phyloP scores from a whole-genome alignment of 495 filamentous ascomycete species.

The Elasticomyces elasticus region DNA sequence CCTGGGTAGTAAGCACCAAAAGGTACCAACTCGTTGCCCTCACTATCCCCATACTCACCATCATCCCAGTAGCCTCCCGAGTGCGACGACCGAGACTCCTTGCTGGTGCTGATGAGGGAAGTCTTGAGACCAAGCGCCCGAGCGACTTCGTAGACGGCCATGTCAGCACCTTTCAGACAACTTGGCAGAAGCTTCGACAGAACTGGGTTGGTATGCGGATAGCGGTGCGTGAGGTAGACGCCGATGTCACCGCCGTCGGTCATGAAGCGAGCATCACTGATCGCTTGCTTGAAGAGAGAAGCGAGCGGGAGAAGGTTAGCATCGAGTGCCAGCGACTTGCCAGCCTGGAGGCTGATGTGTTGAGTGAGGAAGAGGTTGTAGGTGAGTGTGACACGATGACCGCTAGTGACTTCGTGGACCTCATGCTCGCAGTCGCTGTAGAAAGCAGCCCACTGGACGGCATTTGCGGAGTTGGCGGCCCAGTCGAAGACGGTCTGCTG shows the following conservation, averaged over 20 bases:
- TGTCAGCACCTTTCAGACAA: slow-evolving; percentile 15
- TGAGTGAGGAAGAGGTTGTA: slow-evolving; percentile 44
- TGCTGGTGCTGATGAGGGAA: too few relatives aligned
- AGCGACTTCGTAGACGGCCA: slow-evolving; percentile 12
- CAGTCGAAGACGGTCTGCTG: slow-evolving; percentile 37
- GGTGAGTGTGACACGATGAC: slow-evolving; percentile 47
- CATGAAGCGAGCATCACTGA: slow-evolving; percentile 8
- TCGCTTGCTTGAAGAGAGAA: not conserved
- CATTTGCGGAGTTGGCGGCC: slow-evolving; percentile 16
- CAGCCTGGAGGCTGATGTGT: slow-evolving; percentile 13
- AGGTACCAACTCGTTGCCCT: too few relatives aligned
- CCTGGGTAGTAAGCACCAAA: too few relatives aligned
- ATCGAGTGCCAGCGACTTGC: not conserved
- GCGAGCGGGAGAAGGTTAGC: slow-evolving; percentile 3
- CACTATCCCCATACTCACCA: too few relatives aligned
- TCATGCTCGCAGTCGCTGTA: slow-evolving; percentile 55
- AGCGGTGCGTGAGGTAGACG: slow-evolving; percentile 10
- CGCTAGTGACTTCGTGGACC: slow-evolving; percentile 41
- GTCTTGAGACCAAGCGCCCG: slow-evolving; percentile 6
- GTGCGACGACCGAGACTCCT: too few relatives aligned
- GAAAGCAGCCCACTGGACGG: slow-evolving; percentile 50
- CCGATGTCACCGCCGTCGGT: slow-evolving; percentile 9
- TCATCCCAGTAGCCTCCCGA: too few relatives aligned
- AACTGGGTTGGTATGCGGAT: slow-evolving; percentile 5
- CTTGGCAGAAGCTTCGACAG: slow-evolving; percentile 1